Evolutionary conservation across 495 filamentous ascomycete genomes (phyloP).

Genomic region (Ramalina intermedia): DNA sequence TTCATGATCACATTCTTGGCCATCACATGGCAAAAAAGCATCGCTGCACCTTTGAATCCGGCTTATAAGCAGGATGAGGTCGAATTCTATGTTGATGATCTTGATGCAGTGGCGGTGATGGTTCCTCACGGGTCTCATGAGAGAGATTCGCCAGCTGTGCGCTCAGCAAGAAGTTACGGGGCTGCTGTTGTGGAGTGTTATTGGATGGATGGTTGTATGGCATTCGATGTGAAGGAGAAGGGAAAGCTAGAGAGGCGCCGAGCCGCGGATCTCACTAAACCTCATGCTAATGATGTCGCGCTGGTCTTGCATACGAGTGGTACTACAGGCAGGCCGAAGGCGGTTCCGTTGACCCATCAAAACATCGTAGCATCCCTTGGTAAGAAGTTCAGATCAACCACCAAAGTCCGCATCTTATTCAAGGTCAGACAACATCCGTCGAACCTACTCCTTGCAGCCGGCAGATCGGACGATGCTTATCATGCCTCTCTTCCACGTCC

Average conservation of each 20-base stretch:
- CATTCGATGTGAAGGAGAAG: constrained; percentile 53
- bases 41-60: constrained; percentile 69
- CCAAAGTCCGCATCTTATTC: not conserved
- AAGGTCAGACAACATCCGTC: constrained; percentile 44
- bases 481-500: constrained; percentile 78
- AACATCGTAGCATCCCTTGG: constrained; percentile 60
- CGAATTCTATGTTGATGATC: constrained; percentile 74
- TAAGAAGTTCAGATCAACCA: constrained; percentile 17
- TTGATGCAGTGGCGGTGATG: constrained; percentile 55
- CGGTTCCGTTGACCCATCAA: constrained; percentile 62
- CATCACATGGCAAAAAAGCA: constrained; percentile 56
- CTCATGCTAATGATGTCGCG: constrained; percentile 49
- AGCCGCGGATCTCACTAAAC: constrained; percentile 31
- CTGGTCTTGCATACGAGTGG: constrained; percentile 34
- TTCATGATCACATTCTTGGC: constrained; percentile 71
- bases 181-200: constrained; percentile 68
- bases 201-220: constrained; percentile 51
- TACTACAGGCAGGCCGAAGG: constrained; percentile 58
- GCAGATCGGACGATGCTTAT: constrained; percentile 62
- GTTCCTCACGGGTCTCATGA: constrained; percentile 54
- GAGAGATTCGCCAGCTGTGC: constrained; percentile 48
- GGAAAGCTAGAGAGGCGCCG: constrained; percentile 46
- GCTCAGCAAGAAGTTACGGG: constrained; percentile 55
- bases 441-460: constrained; percentile 51
- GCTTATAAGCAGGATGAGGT: constrained; percentile 75